Conservation (phyloP, 371 early-diverging fungal genomes). For the Actinomucor elegans region DNA sequence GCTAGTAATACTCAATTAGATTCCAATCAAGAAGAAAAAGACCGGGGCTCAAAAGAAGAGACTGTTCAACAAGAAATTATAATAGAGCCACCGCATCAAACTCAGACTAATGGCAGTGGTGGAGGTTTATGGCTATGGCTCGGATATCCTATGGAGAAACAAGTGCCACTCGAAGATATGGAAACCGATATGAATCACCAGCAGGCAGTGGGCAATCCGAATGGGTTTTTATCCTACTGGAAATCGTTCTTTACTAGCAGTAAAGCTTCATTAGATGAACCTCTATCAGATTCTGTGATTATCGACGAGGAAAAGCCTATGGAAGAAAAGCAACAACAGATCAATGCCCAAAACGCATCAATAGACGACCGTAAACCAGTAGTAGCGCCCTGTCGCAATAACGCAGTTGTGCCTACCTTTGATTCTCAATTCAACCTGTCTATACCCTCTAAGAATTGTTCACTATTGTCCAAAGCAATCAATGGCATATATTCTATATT, state of each 20-base stretch:
- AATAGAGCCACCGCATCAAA: background rate
- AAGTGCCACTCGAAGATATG: background rate
- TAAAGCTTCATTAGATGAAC: background rate
- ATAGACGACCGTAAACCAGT: background rate
- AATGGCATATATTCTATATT: constrained; percentile 14
- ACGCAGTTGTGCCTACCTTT: constrained; percentile 27
- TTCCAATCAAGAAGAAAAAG: background rate
- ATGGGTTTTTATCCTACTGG: constrained; percentile 12
- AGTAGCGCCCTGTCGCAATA: constrained; percentile 1
- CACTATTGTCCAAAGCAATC: constrained; percentile 12
- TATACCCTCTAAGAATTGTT: no score
- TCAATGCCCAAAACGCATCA: background rate
- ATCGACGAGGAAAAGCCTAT: background rate
- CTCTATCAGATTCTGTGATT: constrained; percentile 6
- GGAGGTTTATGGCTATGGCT: constrained; percentile 21
- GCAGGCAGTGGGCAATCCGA: background rate
- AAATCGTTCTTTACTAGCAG: constrained; percentile 9
- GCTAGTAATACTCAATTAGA: background rate
- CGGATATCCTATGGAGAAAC: constrained; percentile 3
- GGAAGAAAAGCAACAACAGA: background rate
- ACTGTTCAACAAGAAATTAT: background rate
- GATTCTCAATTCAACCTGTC: constrained; percentile 21
- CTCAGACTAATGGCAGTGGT: background rate
- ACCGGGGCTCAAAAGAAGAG: background rate
- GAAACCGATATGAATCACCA: background rate